Evolutionary conservation across 2,329 filamentous ascomycete species (phyloP), one percentile per base, ranked within the genome.

Genomic region (Pleurostoma richardsiae): DNA sequence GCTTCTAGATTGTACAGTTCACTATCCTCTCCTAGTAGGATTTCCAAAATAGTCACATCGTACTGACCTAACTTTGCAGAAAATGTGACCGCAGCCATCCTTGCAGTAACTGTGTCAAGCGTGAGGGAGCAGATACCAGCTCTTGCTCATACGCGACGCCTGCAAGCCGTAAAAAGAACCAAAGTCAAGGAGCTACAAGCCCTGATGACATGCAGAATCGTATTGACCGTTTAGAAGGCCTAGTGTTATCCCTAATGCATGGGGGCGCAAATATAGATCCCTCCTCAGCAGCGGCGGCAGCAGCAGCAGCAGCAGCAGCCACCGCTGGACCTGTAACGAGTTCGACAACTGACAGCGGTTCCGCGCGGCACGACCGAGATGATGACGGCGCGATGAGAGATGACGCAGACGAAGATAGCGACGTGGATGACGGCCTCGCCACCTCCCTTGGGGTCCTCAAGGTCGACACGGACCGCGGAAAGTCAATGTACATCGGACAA

Each of bases 191-290:
- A 50, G 68, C 76, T 57, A 69, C 76, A 46, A 82, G 68, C 56
- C 90, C 92, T 43, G 91, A 96, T 76, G 92, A 96, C 68, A 96
- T 97, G 92, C 92, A 97, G 72, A 95, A 95, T 63, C 87, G 94
- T 64, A 97, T 97, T 70, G 91, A 97, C 72, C 83, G 92, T 58
- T 77, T 97, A 55, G 92, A 97, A 76, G 87, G 88, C 57, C 73
- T 97, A 64, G 92, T 97, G 51, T 70, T 97, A 54, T 95, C 90
- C 29, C 69, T 97, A 61, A 96, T 97, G 92, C 92, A 92, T 61
- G 91, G 88, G 64, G 89, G 89, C 48, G 70, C 78, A 53, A 73
- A 70, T 45, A 60, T 76, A 45, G 74, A 79, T 42, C 54, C 67
- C 6, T 60, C 70, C 8, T 58, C 65, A 40, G 62, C 67, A 26